Evolutionary conservation across 2,329 filamentous ascomycete species (phyloP), one percentile per base, ranked within the genome.

Genomic region (Monosporascus cannonballus): DNA sequence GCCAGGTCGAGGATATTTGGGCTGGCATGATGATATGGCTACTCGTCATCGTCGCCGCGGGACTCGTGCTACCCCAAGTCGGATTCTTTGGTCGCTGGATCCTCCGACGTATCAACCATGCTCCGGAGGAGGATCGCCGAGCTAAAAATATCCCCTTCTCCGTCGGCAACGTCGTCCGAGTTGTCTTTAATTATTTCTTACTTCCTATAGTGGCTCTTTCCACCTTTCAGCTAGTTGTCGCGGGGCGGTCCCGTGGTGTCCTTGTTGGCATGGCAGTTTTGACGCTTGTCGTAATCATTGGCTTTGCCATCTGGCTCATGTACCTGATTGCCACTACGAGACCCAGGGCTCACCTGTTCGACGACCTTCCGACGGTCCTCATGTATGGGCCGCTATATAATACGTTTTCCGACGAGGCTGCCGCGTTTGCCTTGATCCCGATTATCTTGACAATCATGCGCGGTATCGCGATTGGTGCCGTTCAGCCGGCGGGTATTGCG

Each of bases 381-480:
- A 79, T 90, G 1, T 97, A 96, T 62, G 94, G 94, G 0, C 90
- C 94, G 5, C 76, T 99, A 7, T 99, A 99, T 71, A 99, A 99
- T 71, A 99, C 94, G 0, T 97, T 96, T 69, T 94, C 89, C 24
- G 94, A 99, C 68, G 89, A 93, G 67, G 90, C 91, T 0, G 90
- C 93, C 7, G 85, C 90, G 0, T 99, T 96, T 69, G 91, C 93
- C 6, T 78, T 96, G 42, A 85, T 96, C 20, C 92, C 93, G 1
- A 84, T 96, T 17, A 75, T 95, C 36, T 76, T 97, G 54, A 96
- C 88, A 4, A 85, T 96, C 65, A 75, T 96, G 54, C 86, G 93
- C 36, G 93, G 91, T 53, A 85, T 97, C 58, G 90, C 91, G 20
- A 89, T 99, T 61, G 94, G 94, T 30, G 94, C 91, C 18, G 85